Percentiles rank a stretch among this genome's conserved stretches.
Evolutionary conservation across 768 basidiomycete genomes (phyloP).

Genomic region (Trametes cinnabarina): DNA sequence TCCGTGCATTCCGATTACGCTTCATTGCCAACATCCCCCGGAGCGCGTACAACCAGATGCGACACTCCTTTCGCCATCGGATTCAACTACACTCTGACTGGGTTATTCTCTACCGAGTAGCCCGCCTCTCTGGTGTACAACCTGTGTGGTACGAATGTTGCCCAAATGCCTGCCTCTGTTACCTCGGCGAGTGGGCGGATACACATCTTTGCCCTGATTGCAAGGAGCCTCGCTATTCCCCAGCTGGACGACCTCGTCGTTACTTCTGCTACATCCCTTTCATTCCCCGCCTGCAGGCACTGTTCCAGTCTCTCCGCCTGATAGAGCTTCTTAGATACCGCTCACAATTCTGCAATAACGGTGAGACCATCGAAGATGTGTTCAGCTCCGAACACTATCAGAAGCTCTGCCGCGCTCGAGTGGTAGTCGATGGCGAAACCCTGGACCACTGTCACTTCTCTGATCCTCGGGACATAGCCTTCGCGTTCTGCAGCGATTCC

Average conservation of each 20-base stretch:
- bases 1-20: not conserved
- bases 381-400: constrained; percentile 37
- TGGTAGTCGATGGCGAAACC: constrained; percentile 29
- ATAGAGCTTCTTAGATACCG: constrained; percentile 32
- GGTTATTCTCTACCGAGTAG: constrained; percentile 15
- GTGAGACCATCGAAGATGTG: constrained; percentile 31
- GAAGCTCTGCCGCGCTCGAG: constrained; percentile 19
- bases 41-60: not conserved
- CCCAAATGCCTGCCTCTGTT: constrained; percentile 40
- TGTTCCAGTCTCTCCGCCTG: constrained; percentile 21
- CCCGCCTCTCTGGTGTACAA: constrained; percentile 34
- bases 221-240: constrained; percentile 26
- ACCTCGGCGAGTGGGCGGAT: constrained; percentile 31
- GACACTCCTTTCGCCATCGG: not conserved
- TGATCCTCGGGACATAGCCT: constrained; percentile 38
- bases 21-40: not conserved
- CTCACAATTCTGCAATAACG: constrained; percentile 6
- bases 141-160: constrained; percentile 42
- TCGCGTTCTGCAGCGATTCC: constrained; percentile 42
- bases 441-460: constrained; percentile 34
- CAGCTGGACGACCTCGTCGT: constrained; percentile 24
- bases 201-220: constrained; percentile 37
- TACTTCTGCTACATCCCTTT: constrained; percentile 40
- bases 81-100: constrained; percentile 4
- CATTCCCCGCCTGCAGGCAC: constrained; percentile 35